Percentiles rank a stretch among this genome's conserved stretches.
Evolutionary conservation across 2,329 filamentous ascomycete genomes (phyloP).

Genomic region (Alternaria sp.): DNA sequence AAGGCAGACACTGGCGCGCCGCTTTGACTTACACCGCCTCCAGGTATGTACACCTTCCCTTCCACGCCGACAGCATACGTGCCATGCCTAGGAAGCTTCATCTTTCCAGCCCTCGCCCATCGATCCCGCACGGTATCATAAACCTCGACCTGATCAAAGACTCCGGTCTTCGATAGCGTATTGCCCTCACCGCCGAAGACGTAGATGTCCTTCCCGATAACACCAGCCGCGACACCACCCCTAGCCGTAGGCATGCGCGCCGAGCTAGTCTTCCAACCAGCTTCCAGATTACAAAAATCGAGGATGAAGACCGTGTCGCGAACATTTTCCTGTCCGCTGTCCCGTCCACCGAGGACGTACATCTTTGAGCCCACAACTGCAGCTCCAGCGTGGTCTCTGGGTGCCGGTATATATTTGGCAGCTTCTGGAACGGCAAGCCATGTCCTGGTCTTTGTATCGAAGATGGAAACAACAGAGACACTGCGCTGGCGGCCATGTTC

Average conservation of each 20-base stretch:
- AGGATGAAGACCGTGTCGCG: conserved; percentile 31
- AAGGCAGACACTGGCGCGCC: conserved; percentile 22
- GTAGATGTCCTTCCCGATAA: conserved; percentile 28
- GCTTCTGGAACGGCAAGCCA: conserved; percentile 16
- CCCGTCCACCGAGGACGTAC: conserved; percentile 34
- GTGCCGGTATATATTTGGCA: conserved; percentile 25
- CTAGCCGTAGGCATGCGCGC: conserved; percentile 32
- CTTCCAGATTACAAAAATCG: conserved; percentile 26
- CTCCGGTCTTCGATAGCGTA: conserved; percentile 11
- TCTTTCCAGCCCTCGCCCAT: conserved; percentile 24
- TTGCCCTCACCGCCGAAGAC: conserved; percentile 39
- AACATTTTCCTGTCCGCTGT: conserved; percentile 17
- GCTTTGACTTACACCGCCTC: conserved; percentile 25
- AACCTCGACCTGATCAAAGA: conserved; percentile 28
- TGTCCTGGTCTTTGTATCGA: conserved; percentile 10
- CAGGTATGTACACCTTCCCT: conserved; percentile 31
- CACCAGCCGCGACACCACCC: conserved; percentile 27
- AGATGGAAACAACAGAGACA: conserved; percentile 23
- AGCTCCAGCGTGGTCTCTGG: conserved; percentile 31
- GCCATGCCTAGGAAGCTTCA: conserved; percentile 36
- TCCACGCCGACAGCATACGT: conserved; percentile 29
- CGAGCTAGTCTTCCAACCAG: conserved; percentile 22
- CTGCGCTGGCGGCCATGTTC: conserved; percentile 8
- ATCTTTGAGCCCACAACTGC: conserved; percentile 29
- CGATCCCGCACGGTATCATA: conserved; percentile 25